These are phyloP conservation scores for Apodospora peruviana DNA, from an alignment of 495 filamentous ascomycete genomes.

Conservation along the genomic window DNA sequence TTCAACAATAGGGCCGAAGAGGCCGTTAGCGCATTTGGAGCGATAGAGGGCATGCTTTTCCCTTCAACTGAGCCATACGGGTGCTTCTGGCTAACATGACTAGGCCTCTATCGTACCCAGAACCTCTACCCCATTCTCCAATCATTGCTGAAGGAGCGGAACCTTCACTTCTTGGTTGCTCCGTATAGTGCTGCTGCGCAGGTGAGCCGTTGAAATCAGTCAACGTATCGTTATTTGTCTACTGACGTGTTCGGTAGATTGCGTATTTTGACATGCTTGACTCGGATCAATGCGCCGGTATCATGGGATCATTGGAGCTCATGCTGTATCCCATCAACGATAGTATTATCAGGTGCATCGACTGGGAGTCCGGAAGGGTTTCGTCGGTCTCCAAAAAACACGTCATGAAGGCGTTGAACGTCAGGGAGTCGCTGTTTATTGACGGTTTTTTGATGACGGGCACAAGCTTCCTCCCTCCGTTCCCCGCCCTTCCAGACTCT, in stretches of 20 bases:
- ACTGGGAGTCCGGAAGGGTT: conserved; percentile 62
- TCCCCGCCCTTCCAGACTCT: conserved; percentile 64
- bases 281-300: conserved; percentile 63
- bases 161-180: conserved; percentile 75
- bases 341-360: conserved; percentile 66
- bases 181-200: conserved; percentile 89
- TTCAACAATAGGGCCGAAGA: conserved; percentile 69
- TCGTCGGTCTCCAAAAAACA: conserved; percentile 65
- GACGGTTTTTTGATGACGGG: conserved; percentile 83
- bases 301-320: conserved; percentile 82
- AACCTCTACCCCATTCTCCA: conserved; percentile 71
- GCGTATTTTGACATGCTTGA: conserved; percentile 70
- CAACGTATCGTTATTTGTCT: too few relatives aligned
- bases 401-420: conserved; percentile 63
- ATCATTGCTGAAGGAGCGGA: conserved; percentile 59
- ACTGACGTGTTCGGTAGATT: conserved; percentile 64
- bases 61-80: neutral
- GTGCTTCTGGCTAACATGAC: conserved; percentile 18
- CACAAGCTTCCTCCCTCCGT: conserved; percentile 68
- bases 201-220: conserved; percentile 45
- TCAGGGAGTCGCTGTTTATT: conserved; percentile 68
- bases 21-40: conserved; percentile 75
- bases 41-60: conserved; percentile 57
- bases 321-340: conserved; percentile 83
- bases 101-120: conserved; percentile 53